Evolutionary conservation across 208 protist genomes (phyloP).

Genomic region (Naegleria lovaniensis): DNA sequence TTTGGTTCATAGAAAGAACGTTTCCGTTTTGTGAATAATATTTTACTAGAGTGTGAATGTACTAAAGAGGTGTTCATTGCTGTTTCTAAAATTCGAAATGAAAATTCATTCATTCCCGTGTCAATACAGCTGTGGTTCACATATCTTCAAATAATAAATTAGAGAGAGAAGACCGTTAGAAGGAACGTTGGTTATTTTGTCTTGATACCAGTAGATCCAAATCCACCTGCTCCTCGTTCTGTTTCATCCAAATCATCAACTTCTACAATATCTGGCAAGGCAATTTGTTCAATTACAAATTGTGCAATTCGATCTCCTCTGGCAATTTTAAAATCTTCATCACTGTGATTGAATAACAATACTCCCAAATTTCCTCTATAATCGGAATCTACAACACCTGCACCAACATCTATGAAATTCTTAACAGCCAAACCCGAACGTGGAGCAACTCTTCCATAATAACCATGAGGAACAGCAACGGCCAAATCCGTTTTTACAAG

Average conservation of each 20-base stretch:
- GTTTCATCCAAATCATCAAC: conserved; percentile 30
- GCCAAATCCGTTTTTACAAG: conserved; percentile 26
- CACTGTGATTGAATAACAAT: conserved; percentile 29
- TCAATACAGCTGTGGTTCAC: no score
- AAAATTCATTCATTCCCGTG: no score
- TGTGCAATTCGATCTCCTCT: conserved; percentile 36
- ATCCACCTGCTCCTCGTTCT: conserved; percentile 16
- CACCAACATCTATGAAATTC: conserved; percentile 33
- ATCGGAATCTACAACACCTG: conserved; percentile 39
- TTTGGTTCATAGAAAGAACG: no score
- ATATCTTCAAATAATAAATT: no score
- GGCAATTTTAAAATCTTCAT: conserved; percentile 29
- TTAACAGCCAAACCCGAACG: conserved; percentile 31
- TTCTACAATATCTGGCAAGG: not conserved
- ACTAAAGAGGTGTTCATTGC: no score
- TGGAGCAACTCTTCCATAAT: conserved; percentile 34
- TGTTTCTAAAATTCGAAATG: no score
- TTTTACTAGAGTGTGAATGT: no score
- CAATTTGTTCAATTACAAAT: conserved; percentile 30
- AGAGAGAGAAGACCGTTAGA: no score
- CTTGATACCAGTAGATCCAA: conserved; percentile 25
- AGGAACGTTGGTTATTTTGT: no score
- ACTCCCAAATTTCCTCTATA: conserved; percentile 36
- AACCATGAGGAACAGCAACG: not conserved
- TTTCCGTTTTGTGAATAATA: no score